These are phyloP conservation scores for Coemansia aciculifera DNA, from an alignment of 192 early-diverging fungal genomes.

Conservation along the genomic window DNA sequence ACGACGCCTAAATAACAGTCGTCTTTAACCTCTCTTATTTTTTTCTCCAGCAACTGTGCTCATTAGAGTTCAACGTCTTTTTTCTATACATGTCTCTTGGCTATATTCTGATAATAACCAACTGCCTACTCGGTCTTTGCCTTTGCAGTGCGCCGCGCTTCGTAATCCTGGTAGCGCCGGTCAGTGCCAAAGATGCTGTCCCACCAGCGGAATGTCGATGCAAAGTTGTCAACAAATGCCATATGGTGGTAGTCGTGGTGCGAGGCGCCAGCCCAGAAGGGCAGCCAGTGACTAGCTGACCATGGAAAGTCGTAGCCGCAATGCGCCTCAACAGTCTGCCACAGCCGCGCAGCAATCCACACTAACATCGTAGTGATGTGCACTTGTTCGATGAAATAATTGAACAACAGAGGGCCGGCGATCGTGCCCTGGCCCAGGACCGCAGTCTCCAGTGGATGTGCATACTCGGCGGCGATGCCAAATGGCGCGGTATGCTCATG, in stretches of 20 bases:
- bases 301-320: constrained; percentile 82
- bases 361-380: constrained; percentile 69
- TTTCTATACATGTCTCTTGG: not conserved
- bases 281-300: constrained; percentile 78
- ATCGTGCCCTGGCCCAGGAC: constrained; percentile 67
- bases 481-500: constrained; percentile 75
- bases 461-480: constrained; percentile 72
- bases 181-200: constrained; percentile 86
- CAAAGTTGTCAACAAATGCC: constrained; percentile 63
- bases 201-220: constrained; percentile 86
- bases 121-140: constrained; percentile 20
- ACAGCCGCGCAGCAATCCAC: constrained; percentile 68
- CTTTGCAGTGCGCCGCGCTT: constrained; percentile 37
- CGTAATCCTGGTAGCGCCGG: constrained; percentile 64
- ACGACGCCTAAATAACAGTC: constrained; percentile 59
- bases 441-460: constrained; percentile 69
- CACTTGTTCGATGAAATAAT: constrained; percentile 57
- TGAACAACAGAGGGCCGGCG: constrained; percentile 59
- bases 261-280: constrained; percentile 82
- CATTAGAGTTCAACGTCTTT: not conserved
- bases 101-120: not conserved
- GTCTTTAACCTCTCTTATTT: not conserved
- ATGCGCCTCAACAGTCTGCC: constrained; percentile 70
- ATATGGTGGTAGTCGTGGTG: constrained; percentile 80
- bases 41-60: not conserved